Conservation (phyloP, 2,329 filamentous ascomycete genomes). For the Penicillium hesseltinei region DNA sequence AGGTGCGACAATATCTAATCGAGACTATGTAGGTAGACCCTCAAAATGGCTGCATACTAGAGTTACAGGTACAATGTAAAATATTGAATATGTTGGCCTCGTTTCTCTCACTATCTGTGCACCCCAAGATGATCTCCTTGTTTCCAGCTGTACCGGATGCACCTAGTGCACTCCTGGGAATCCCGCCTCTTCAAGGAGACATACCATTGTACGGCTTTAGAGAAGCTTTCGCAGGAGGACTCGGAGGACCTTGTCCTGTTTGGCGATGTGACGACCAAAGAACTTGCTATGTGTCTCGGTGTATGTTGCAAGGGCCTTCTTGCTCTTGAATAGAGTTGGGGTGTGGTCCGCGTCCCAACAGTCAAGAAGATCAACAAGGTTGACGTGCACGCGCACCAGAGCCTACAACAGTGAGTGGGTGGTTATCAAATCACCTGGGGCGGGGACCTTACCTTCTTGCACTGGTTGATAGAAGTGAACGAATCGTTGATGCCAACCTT, state of each 20-base stretch:
- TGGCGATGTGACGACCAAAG: background rate
- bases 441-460: constrained; percentile 25
- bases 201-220: background rate
- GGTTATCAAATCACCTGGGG: background rate
- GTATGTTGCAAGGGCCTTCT: background rate
- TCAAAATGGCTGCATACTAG: background rate
- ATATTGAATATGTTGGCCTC: background rate
- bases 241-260: background rate
- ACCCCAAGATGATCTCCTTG: background rate
- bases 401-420: constrained; percentile 15
- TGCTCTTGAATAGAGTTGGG: background rate
- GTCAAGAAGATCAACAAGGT: constrained; percentile 33
- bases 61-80: background rate
- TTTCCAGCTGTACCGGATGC: background rate
- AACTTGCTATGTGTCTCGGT: background rate
- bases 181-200: background rate
- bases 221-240: background rate
- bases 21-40: background rate
- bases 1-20: background rate
- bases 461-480: constrained; percentile 26
- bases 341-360: constrained; percentile 8
- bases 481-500: constrained; percentile 21
- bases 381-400: constrained; percentile 26
- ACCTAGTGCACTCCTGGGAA: background rate
- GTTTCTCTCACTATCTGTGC: background rate